Evolutionary conservation across 768 basidiomycete genomes (phyloP).

Genomic region (Tulasnella sp.): DNA sequence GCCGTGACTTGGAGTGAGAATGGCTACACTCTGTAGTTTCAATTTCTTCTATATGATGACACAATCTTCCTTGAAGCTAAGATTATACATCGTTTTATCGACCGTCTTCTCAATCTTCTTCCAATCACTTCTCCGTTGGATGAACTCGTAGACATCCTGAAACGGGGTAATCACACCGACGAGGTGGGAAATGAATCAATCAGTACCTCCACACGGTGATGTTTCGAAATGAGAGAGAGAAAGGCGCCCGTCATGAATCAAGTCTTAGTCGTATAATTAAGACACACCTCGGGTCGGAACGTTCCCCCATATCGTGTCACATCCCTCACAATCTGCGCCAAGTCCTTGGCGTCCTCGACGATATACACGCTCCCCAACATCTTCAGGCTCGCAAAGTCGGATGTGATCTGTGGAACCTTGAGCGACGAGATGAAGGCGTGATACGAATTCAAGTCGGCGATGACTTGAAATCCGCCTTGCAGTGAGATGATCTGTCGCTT

Average conservation of each 20-base stretch:
- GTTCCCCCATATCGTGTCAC: slow-evolving; percentile 92
- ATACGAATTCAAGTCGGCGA: slow-evolving; percentile 92
- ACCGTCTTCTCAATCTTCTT: slow-evolving; percentile 97
- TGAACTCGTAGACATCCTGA: slow-evolving; percentile 95
- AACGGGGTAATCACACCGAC: too few relatives aligned
- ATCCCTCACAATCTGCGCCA: slow-evolving; percentile 92
- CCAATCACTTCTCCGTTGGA: slow-evolving; percentile 91
- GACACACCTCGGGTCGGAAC: slow-evolving; percentile 76
- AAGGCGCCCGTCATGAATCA: too few relatives aligned
- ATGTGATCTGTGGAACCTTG: slow-evolving; percentile 71
- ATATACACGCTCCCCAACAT: slow-evolving; percentile 97
- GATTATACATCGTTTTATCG: slow-evolving; percentile 88
- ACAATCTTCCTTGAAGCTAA: slow-evolving; percentile 91
- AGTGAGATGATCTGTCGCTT: slow-evolving; percentile 96
- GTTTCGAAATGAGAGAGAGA: too few relatives aligned
- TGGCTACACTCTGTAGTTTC: too few relatives aligned
- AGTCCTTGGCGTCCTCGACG: slow-evolving; percentile 89
- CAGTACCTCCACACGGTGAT: too few relatives aligned
- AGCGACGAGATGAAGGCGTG: slow-evolving; percentile 79
- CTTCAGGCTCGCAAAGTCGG: slow-evolving; percentile 88
- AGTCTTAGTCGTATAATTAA: not conserved
- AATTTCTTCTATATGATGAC: slow-evolving; percentile 26
- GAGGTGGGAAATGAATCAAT: too few relatives aligned
- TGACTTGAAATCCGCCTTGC: slow-evolving; percentile 87
- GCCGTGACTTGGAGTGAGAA: too few relatives aligned